A percentile compares a stretch with the other conserved stretches of the same genome.
phyloP scores from a whole-genome alignment of 345 rosid genomes.

The Xanthoceras sorbifolium region DNA sequence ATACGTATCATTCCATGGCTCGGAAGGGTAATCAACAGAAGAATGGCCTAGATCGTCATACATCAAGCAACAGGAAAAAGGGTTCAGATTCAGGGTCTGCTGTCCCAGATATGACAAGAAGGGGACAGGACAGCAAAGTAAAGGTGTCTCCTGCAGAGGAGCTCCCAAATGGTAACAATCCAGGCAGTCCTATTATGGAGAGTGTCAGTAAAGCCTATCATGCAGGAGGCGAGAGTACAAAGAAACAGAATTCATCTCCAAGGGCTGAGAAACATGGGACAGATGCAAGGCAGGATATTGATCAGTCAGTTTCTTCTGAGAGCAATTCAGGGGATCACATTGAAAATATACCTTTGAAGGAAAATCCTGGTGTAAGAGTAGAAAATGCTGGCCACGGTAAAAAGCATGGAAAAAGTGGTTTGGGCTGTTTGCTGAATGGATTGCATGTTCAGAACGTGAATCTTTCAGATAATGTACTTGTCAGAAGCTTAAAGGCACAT shows the following conservation, averaged over 20 bases:
- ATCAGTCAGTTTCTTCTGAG: slow-evolving; percentile 37
- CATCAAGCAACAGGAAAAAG: slow-evolving; percentile 51
- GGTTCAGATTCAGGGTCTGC: slow-evolving; percentile 44
- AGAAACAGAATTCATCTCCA: slow-evolving; percentile 29
- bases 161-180: slow-evolving; percentile 43
- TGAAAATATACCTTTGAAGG: slow-evolving; percentile 36
- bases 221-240: slow-evolving; percentile 34
- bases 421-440: slow-evolving; percentile 43
- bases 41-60: slow-evolving; percentile 62
- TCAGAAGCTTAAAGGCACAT: slow-evolving; percentile 49
- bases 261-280: slow-evolving; percentile 44
- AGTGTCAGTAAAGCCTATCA: slow-evolving; percentile 19
- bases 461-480: slow-evolving; percentile 44
- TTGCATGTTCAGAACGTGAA: slow-evolving; percentile 47
- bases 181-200: slow-evolving; percentile 28
- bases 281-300: slow-evolving; percentile 27
- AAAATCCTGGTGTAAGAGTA: slow-evolving; percentile 30
- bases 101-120: slow-evolving; percentile 37
- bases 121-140: slow-evolving; percentile 44
- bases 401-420: slow-evolving; percentile 34
- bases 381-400: slow-evolving; percentile 42
- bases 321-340: slow-evolving; percentile 31
- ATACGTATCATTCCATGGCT: slow-evolving; percentile 53
- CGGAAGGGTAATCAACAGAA: slow-evolving; percentile 80
- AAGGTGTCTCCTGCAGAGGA: slow-evolving; percentile 50